Base-by-base conservation (phyloP, 2,329 filamentous ascomycete species). In the Hypoxylon sp. region DNA sequence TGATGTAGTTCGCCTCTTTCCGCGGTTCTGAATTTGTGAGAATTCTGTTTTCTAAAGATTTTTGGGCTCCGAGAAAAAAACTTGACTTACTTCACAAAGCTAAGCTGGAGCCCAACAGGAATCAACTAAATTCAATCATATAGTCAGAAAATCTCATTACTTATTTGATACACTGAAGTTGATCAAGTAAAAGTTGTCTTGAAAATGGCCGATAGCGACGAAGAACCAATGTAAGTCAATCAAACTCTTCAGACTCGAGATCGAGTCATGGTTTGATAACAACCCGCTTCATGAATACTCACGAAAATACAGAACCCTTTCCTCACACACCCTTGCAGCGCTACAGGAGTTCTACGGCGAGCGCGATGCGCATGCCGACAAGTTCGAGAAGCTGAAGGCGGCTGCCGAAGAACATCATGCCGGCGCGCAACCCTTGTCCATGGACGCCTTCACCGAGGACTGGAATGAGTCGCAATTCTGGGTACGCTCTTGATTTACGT, bases 381-480 rank as follows among this genome's bases (percentile, higher is more conserved):
- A 87, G 55, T 93, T 95, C 72, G 88, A 92, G 77, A 85, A 89
- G 68, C 82, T 95, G 57, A 90, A 90, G 79, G 81, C 83, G 10
- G 83, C 85, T 37, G 88, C 89, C 1, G 90, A 92, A 75, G 81
- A 86, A 51, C 83, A 85, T 13, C 71, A 66, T 17, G 47, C 31
- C 83, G 84, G 51, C 47, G 33, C 37, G n/a, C 51, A 71, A 33
- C 77, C 78, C 42, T 68, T 87, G 60, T 83, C 81, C 14, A 95
- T 95, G 87, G 88, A 92, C 31, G 83, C 86, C 1, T 96, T 95
- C 74, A 84, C 85, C 1, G 93, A 95, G 80, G 91, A 95, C 79
- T 96, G 93, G 93, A 93, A 94, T 76, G 87, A 91, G 75, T 91
- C 88, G 68, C 92, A 95, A 80, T 96, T 96, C 76, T 96, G 93